phyloP scores from a whole-genome alignment of 345 rosid genomes.

The Salix koriyanagi region DNA sequence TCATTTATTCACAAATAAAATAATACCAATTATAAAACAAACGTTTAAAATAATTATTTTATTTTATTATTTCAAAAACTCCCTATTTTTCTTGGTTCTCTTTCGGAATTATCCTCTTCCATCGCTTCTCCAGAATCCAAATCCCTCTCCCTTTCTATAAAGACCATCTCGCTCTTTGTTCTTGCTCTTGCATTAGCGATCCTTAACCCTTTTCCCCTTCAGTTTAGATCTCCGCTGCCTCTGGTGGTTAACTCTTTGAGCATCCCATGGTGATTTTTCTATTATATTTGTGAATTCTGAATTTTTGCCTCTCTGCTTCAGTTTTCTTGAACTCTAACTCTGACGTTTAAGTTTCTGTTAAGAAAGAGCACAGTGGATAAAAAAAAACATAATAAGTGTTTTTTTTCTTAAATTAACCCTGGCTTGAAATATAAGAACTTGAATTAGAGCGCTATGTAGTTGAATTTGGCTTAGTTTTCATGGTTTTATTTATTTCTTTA shows the following conservation, averaged over 20 bases:
- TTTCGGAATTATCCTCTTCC: conserved; percentile 41
- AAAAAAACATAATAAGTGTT: not conserved
- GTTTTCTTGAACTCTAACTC: conserved; percentile 8
- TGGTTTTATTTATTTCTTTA: not conserved
- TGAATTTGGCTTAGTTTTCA: not conserved
- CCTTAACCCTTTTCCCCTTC: not conserved
- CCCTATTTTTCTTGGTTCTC: conserved; percentile 41
- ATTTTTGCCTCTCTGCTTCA: not conserved
- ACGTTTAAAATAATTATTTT: not conserved
- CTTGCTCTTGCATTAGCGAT: conserved; percentile 19
- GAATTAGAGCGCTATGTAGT: not conserved
- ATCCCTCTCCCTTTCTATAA: conserved; percentile 33
- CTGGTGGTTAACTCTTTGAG: not conserved
- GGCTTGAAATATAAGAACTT: not conserved
- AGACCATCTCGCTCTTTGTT: not conserved
- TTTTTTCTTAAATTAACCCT: not conserved
- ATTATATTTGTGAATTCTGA: not conserved
- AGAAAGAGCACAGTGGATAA: not conserved
- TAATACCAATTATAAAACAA: not conserved
- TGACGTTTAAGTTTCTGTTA: conserved; percentile 1
- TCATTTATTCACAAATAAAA: not conserved
- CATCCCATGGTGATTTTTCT: conserved; percentile 1
- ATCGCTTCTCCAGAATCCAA: conserved; percentile 46
- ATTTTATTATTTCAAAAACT: conserved; percentile 28
- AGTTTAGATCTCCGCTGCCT: conserved; percentile 27